A percentile compares a stretch with the other conserved stretches of the same genome.
Conservation (phyloP, 805 yeast species). For the Teunomyces barrocoloradensis region DNA sequence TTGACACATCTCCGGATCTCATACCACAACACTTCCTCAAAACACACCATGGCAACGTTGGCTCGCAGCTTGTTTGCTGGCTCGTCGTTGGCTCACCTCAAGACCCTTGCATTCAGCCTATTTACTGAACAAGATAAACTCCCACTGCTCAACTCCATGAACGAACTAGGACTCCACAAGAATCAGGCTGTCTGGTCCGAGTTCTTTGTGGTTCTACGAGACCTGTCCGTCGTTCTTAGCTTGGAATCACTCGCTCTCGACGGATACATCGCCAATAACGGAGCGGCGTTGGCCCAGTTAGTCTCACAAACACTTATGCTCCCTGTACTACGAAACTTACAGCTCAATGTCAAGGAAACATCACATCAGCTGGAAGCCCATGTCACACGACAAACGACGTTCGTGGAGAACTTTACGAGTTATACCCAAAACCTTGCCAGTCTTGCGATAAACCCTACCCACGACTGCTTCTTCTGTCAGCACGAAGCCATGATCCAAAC, state of each 20-base stretch:
- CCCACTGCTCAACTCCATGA: constrained; percentile 13
- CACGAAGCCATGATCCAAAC: constrained; percentile 5
- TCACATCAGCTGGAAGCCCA: constrained; percentile 20
- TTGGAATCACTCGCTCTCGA: constrained; percentile 17
- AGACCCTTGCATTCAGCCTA: constrained; percentile 16
- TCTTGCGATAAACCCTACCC: constrained; percentile 16
- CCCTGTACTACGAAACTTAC: constrained; percentile 10
- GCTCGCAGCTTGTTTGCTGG: constrained; percentile 7
- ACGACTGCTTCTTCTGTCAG: constrained; percentile 21
- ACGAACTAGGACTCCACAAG: constrained; percentile 4
- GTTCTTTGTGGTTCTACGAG: constrained; percentile 14
- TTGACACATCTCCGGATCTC: constrained; percentile 13
- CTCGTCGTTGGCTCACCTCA: constrained; percentile 6
- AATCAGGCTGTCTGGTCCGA: constrained; percentile 18
- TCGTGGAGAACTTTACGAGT: constrained; percentile 10
- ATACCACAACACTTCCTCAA: constrained; percentile 6
- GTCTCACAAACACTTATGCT: constrained; percentile 15
- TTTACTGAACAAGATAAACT: constrained; percentile 11
- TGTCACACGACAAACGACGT: constrained; percentile 7
- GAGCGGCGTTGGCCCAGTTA: constrained; percentile 7
- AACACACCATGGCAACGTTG: constrained; percentile 3
- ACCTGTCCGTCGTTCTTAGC: constrained; percentile 3
- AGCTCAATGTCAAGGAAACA: constrained; percentile 18
- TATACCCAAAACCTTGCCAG: constrained; percentile 9
- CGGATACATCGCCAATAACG: constrained; percentile 19